A percentile compares a stretch with the other conserved stretches of the same genome.
Evolutionary conservation across 2,329 filamentous ascomycete genomes (phyloP).

Genomic region (Fonsecaea erecta): DNA sequence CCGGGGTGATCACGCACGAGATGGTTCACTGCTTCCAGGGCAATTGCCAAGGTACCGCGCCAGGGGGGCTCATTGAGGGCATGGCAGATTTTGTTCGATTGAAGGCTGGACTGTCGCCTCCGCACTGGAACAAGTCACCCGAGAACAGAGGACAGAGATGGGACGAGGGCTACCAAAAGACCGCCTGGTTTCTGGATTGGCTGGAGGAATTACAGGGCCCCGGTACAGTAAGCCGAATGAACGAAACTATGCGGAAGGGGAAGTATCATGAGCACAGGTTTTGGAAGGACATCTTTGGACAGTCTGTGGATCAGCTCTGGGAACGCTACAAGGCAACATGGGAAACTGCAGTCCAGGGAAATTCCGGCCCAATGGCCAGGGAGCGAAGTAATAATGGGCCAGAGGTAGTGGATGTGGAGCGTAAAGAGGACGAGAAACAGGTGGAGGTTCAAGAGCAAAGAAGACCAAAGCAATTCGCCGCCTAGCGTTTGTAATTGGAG

Average conservation of each 20-base stretch:
- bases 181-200: constrained; percentile 88
- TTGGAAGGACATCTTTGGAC: constrained; percentile 71
- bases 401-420: constrained; percentile 14
- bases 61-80: constrained; percentile 83
- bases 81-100: constrained; percentile 92
- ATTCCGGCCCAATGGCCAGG: constrained; percentile 12
- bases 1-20: constrained; percentile 86
- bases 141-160: constrained; percentile 63
- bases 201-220: constrained; percentile 70
- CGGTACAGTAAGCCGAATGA: constrained; percentile 65
- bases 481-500: constrained; percentile 10
- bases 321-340: constrained; percentile 67
- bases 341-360: constrained; percentile 41
- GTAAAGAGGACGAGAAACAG: constrained; percentile 9
- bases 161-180: constrained; percentile 89
- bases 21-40: constrained; percentile 95
- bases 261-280: constrained; percentile 69
- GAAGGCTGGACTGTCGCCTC: constrained; percentile 71
- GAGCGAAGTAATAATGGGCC: constrained; percentile 11
- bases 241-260: constrained; percentile 67
- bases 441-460: constrained; percentile 14
- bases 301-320: constrained; percentile 72
- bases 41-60: constrained; percentile 64
- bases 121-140: constrained; percentile 74
- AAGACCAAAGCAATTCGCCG: constrained; percentile 15